phyloP scores from a whole-genome alignment of 208 protist species.

The Trypanosoma avium region DNA sequence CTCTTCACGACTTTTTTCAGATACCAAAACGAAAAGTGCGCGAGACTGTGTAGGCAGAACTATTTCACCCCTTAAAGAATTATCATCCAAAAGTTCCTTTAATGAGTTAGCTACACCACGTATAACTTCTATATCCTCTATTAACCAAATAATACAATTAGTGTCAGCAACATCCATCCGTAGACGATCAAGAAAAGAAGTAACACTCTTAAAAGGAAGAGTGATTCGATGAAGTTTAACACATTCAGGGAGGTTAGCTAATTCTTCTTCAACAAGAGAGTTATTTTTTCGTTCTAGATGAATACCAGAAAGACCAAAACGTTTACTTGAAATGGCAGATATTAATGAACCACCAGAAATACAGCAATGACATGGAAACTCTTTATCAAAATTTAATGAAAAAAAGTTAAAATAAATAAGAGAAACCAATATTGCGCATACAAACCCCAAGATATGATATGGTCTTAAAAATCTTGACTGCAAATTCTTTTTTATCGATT shows the following conservation, averaged over 20 bases:
- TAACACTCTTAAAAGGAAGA: constrained; percentile 18
- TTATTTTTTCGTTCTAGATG: constrained; percentile 8
- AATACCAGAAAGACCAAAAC: constrained; percentile 21
- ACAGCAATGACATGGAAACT: constrained; percentile 19
- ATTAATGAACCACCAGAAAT: background rate
- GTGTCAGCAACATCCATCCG: constrained; percentile 2
- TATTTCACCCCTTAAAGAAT: constrained; percentile 40
- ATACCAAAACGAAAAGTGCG: constrained; percentile 48
- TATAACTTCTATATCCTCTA: constrained; percentile 29
- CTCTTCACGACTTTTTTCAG: constrained; percentile 38
- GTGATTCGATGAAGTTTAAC: constrained; percentile 23
- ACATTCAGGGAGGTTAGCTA: constrained; percentile 6
- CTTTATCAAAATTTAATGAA: background rate
- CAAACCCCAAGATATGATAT: background rate
- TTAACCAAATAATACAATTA: constrained; percentile 60
- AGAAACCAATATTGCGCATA: constrained; percentile 12
- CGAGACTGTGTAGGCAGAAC: constrained; percentile 46
- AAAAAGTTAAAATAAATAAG: background rate
- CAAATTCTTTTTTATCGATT: background rate
- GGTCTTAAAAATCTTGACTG: background rate
- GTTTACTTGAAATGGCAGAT: constrained; percentile 10
- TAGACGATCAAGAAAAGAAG: constrained; percentile 6
- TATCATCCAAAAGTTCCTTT: constrained; percentile 75
- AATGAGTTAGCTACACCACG: constrained; percentile 39
- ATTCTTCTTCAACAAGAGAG: constrained; percentile 4